phyloP scores from a whole-genome alignment of 2,329 filamentous ascomycete genomes.

The Neurospora sp. region DNA sequence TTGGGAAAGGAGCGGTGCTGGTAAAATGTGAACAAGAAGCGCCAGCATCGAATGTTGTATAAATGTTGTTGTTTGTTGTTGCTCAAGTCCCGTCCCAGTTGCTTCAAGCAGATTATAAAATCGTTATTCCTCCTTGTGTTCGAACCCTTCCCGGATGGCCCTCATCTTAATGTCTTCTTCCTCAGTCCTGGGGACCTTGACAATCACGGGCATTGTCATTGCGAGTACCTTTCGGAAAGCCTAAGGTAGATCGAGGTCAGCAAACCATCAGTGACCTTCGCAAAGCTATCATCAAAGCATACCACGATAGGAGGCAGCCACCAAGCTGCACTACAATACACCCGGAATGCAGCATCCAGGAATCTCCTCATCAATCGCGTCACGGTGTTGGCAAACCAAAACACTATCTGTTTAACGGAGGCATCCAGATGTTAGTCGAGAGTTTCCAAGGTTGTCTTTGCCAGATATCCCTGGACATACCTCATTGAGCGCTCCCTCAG shows the following conservation, averaged over 20 bases:
- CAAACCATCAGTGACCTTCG: neutral
- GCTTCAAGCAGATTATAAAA: neutral
- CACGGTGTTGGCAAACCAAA: neutral
- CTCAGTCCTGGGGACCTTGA: constrained; percentile 25
- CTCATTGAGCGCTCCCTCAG: constrained; percentile 24
- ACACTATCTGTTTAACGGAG: neutral
- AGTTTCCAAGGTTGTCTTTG: neutral
- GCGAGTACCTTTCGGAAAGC: constrained; percentile 28
- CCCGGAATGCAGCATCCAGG: constrained; percentile 5
- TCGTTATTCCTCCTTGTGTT: neutral
- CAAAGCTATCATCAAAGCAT: constrained; percentile 7
- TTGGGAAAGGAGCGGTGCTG: neutral
- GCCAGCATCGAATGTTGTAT: neutral
- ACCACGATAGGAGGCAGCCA: constrained; percentile 8
- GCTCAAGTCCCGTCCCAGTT: neutral
- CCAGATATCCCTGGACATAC: constrained; percentile 16
- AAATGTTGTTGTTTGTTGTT: neutral
- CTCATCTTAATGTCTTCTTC: constrained; percentile 26
- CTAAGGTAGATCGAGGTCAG: constrained; percentile 9
- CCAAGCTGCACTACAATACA: constrained; percentile 12
- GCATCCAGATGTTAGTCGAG: neutral
- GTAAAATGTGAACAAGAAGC: neutral
- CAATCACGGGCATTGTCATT: constrained; percentile 23
- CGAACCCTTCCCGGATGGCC: constrained; percentile 17
- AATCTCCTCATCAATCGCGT: constrained; percentile 1